Evolutionary conservation across 2,329 filamentous ascomycete genomes (phyloP), one percentile per base, ranked within the genome.

Genomic region (Hymenoscyphus linearis): DNA sequence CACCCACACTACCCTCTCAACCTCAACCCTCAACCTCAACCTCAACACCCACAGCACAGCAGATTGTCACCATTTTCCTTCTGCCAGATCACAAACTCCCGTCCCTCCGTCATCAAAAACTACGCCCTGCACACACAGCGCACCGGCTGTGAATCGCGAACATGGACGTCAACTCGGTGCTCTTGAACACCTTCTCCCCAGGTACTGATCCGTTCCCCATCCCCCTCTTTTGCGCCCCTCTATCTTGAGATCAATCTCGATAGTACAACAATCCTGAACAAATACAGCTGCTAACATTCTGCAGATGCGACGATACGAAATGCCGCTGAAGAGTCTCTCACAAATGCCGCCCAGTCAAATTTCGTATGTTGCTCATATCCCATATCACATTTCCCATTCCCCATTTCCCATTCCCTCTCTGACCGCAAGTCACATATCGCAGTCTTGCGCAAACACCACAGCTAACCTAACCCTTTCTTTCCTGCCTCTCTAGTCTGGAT

Each of bases 111-210:
- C n/a, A n/a, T n/a, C n/a, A n/a, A 50, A 44, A 60, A 26, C 60
- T 44, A 60, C 62, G 59, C 62, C 59, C 60, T 56, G 60, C 40
- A 66, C 58, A 60, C 67, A 61, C 60, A 63, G 65, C 64, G 63
- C 64, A 60, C 56, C 58, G 64, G 67, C 66, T 66, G 67, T 67
- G 66, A 69, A 58, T 65, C 66, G 68, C 82, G 78, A 84, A 81
- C 81, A 93, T 96, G 89, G 91, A 98, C 82, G 96, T 98, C 82
- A 96, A 93, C 82, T 89, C 92, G 81, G 93, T 99, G 82, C 89
- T 99, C 82, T 87, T 91, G 79, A 93, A 93, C 82, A 98, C 95
- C 77, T 87, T 98, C 80, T 96, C 93, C 75, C 84, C 93, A 75
- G 93, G 95, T 98, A 81, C 77, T n/a, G n/a, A n/a, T n/a, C n/a